Evolutionary conservation across 1,284 basidiomycete genomes (phyloP), one percentile per base, ranked within the genome.

Genomic region (Pisolithus thermaeus): DNA sequence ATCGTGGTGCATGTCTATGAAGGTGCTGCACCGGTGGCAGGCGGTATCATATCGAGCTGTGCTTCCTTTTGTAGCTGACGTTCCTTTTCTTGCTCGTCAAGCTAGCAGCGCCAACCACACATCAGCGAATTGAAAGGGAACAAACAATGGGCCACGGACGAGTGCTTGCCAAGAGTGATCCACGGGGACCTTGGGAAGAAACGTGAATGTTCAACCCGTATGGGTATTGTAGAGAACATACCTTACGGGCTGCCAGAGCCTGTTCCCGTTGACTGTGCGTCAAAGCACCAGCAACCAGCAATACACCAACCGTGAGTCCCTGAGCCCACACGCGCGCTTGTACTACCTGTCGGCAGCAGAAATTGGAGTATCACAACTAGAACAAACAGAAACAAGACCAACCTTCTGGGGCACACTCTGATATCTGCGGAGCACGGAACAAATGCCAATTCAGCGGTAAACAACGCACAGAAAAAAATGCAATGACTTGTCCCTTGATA

Each of bases 261-360:
- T 66, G 63, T 43, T 73, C 68, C 20, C 71, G 65, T 49, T 60
- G 67, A 30, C 70, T 65, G 28, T 83, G 79, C 1, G 82, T 82
- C 12, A 90, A 62, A 25, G 81, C 79, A 53, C 87, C 90, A 12
- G 90, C 88, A 2, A 72, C 82, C 51, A 93, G 76, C 37, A 92
- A 72, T 36, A 91, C 75, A 41, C 82, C 89, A 55, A 93, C 81
- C 0, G 90, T 92, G 50, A 91, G 69, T 8, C 84, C 87, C 57
- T 89, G 87, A 7, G 87, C 86, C 89, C 89, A 96, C 79, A 96
- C 90, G 81, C 93, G 90, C 35, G 90, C 90, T 72, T 96, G 93
- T 0, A 97, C 93, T 47, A 95, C 73, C 58, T 84, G 78, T 77
- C 2, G 76, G 69, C 30, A 76, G 62, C 4, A 72, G 73, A 61